Evolutionary conservation across 805 yeast genomes (phyloP).

Genomic region (Hanseniaspora meyeri): DNA sequence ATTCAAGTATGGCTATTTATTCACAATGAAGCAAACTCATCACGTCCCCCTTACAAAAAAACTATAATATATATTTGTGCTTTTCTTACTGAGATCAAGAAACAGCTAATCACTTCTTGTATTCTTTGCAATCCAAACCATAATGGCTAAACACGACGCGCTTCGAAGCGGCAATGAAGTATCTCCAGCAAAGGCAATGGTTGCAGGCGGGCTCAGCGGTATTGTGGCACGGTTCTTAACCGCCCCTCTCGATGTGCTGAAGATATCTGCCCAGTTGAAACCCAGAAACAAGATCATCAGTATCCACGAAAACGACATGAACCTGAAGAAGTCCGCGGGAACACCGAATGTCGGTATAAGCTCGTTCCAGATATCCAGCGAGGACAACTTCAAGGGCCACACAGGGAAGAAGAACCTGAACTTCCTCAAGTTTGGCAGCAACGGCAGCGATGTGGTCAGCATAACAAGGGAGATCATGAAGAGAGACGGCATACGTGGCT

Average conservation of each 20-base stretch:
- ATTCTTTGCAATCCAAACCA: neutral
- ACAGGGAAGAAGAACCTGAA: neutral
- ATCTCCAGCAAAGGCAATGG: constrained; percentile 39
- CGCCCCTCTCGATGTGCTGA: constrained; percentile 27
- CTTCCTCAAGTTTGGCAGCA: neutral
- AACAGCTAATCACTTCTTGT: no score
- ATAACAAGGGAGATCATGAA: constrained; percentile 29
- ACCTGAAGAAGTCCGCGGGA: neutral
- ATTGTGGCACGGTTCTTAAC: constrained; percentile 37
- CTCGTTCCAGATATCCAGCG: constrained; percentile 1
- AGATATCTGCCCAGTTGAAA: constrained; percentile 24
- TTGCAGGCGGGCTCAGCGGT: constrained; percentile 68
- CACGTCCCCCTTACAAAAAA: no score
- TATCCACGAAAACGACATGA: neutral
- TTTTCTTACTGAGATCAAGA: no score
- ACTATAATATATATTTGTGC: no score
- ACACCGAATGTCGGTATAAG: constrained; percentile 5
- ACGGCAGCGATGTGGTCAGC: constrained; percentile 4
- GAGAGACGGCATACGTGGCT: constrained; percentile 58
- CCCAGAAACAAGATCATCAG: constrained; percentile 14
- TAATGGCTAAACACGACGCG: constrained; percentile 30
- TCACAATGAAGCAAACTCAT: no score
- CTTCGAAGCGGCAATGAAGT: constrained; percentile 41
- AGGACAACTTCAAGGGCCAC: neutral
- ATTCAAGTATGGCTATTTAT: no score